Base-by-base conservation (phyloP, 768 basidiomycete species). In the Trametes punicea region DNA sequence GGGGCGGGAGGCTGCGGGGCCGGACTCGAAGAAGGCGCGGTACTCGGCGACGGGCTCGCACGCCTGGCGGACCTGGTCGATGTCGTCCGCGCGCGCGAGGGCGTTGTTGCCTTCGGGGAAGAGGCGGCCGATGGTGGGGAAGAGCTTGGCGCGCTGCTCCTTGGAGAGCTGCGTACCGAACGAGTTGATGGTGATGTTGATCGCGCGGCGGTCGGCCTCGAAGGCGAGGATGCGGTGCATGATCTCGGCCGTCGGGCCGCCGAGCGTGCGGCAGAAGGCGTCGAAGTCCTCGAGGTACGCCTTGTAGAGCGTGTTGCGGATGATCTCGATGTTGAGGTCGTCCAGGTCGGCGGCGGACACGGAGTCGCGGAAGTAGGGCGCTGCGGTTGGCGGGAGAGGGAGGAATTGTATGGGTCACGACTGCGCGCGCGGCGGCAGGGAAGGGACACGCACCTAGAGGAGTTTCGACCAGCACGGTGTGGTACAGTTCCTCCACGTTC, bases 121-220 rank as follows among this genome's bases (percentile, higher is more conserved):
- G 46, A 99, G 81, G 51, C 90, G 83, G 16, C 97, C 97, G 57
- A 98, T 90, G 15, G 88, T 79, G 5, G 97, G 97, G 81, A 96
- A 98, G 34, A 99, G 83, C 65, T 86, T 86, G 13, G 94, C 93
- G 31, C 97, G 89, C 63, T 92, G 88, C 68, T 99, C 97, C 72
- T 99, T 99, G 36, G 88, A 79, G 56, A 99, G 81, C 65, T 93
- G 93, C 4, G 97, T 98, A 57, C 88, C 88, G 74, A 98, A 96
- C 11, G 97, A 98, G 78, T 99, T 99, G 77, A 99, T 91, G 30
- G 97, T 97, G 73, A 99, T 98, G 77, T 98, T 99, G 70, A 98
- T 88, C 1, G 94, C 88, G 48, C 97, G 86, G 31, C 97, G 82
- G 74, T 99, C 97, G 25, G 96, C 97, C 76, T 99, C 97, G 66